Conservation (phyloP, 2,329 filamentous ascomycete species). For the Aureobasidium sp. region DNA sequence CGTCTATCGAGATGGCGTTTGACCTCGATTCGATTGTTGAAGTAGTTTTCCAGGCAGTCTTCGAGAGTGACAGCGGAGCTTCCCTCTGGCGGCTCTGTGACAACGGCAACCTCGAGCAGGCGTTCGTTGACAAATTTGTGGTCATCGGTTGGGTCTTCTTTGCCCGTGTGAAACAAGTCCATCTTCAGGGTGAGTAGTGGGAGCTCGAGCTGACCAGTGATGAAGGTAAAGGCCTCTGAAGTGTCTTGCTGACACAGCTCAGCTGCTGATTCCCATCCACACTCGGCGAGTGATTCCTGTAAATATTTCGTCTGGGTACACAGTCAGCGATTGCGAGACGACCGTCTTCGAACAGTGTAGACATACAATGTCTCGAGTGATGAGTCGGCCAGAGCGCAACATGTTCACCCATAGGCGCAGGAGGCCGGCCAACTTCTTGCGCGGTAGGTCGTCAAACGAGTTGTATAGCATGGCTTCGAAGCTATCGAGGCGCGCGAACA, state of each 20-base stretch:
- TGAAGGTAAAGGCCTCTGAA: conserved; percentile 91
- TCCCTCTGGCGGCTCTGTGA: conserved; percentile 57
- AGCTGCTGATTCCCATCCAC: conserved; percentile 79
- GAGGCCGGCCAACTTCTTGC: conserved; percentile 65
- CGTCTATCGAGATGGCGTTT: conserved; percentile 58
- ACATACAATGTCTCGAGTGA: conserved; percentile 70
- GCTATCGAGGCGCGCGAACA: conserved; percentile 84
- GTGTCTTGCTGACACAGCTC: conserved; percentile 82
- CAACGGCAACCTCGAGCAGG: conserved; percentile 83
- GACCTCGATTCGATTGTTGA: conserved; percentile 89
- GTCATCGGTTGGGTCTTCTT: conserved; percentile 72
- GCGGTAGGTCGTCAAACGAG: conserved; percentile 62
- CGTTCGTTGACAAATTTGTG: conserved; percentile 93
- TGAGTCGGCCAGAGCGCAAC: conserved; percentile 73
- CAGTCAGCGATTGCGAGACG: neutral
- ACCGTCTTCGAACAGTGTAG: neutral
- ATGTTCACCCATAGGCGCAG: conserved; percentile 90
- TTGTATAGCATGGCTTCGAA: conserved; percentile 90
- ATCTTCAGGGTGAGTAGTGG: conserved; percentile 86
- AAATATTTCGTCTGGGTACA: conserved; percentile 62
- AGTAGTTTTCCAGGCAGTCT: conserved; percentile 87
- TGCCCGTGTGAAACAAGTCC: conserved; percentile 88
- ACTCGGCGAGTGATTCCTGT: conserved; percentile 72
- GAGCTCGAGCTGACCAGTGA: conserved; percentile 80
- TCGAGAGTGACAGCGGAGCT: conserved; percentile 66